Conservation (phyloP, 1,284 basidiomycete species). For the Mycosarcoma mackinlayi region DNA sequence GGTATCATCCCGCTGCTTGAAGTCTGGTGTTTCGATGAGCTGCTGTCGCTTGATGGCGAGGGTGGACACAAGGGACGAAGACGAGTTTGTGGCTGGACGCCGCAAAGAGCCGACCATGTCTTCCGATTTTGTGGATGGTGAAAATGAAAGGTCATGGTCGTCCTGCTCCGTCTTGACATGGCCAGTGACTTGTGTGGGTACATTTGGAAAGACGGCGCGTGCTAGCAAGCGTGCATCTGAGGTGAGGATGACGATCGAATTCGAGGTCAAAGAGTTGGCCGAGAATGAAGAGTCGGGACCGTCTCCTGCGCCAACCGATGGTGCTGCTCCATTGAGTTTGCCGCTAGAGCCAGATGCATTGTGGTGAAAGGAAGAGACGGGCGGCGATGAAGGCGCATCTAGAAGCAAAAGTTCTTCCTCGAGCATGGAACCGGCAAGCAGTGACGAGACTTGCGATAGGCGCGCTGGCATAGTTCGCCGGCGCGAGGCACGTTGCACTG, state of each 20-base stretch:
- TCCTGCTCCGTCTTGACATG: conserved; percentile 16
- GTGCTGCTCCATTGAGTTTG: conserved; percentile 1
- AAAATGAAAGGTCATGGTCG: background rate
- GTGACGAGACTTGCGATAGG: conserved; percentile 46
- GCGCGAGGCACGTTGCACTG: conserved; percentile 26
- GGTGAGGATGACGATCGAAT: conserved; percentile 32
- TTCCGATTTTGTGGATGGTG: conserved; percentile 2
- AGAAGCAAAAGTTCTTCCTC: conserved; percentile 53
- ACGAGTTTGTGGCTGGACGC: background rate
- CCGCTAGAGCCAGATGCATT: background rate
- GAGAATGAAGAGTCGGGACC: conserved; percentile 3
- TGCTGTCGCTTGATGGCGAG: conserved; percentile 40
- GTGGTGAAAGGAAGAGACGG: conserved; percentile 10
- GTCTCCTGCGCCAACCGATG: background rate
- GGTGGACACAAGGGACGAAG: conserved; percentile 29
- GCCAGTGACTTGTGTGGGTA: background rate
- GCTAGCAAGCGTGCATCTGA: conserved; percentile 12
- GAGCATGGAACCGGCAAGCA: conserved; percentile 50
- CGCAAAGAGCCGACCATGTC: conserved; percentile 1
- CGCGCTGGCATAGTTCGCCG: conserved; percentile 50
- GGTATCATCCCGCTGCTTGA: conserved; percentile 51
- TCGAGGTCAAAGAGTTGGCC: conserved; percentile 6
- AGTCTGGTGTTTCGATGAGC: conserved; percentile 61
- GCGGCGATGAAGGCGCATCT: conserved; percentile 23
- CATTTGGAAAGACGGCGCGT: conserved; percentile 21